Conservation (phyloP, 2,329 filamentous ascomycete genomes). For the Sclerotinia spermophila region DNA sequence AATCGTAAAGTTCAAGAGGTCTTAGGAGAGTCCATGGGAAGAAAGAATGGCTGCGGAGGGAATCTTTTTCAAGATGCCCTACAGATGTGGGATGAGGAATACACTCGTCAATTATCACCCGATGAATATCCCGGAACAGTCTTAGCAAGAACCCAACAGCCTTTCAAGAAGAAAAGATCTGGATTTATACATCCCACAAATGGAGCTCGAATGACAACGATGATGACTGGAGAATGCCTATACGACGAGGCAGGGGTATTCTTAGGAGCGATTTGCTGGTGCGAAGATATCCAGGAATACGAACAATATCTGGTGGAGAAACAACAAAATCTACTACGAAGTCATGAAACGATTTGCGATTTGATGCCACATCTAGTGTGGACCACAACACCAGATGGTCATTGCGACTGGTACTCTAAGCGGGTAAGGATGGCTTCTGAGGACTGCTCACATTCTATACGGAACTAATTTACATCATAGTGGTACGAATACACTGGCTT, state of each 20-base stretch:
- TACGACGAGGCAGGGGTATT: slow-evolving; percentile 31
- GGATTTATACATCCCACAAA: slow-evolving; percentile 25
- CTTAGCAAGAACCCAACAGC: slow-evolving; percentile 16
- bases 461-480: slow-evolving; percentile 15
- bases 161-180: slow-evolving; percentile 23
- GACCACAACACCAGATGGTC: slow-evolving; percentile 24
- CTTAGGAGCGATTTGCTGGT: slow-evolving; percentile 30
- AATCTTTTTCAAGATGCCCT: slow-evolving; percentile 13
- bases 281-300: slow-evolving; percentile 26
- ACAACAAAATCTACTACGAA: slow-evolving; percentile 22
- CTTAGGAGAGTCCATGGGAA: slow-evolving; percentile 26
- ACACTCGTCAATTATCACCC: slow-evolving; percentile 15
- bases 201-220: slow-evolving; percentile 21
- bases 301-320: slow-evolving; percentile 21
- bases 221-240: slow-evolving; percentile 27
- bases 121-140: slow-evolving; percentile 24
- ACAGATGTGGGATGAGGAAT: slow-evolving; percentile 27
- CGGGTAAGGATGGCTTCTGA: slow-evolving; percentile 19
- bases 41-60: slow-evolving; percentile 21
- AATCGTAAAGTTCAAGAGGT: slow-evolving; percentile 25
- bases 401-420: slow-evolving; percentile 28
- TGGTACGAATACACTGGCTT: slow-evolving; percentile 33
- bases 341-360: slow-evolving; percentile 30
- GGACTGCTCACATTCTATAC: not conserved
- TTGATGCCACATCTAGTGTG: slow-evolving; percentile 31